Base-by-base conservation (phyloP, 78 protist species). In the Parvularia atlantis region DNA sequence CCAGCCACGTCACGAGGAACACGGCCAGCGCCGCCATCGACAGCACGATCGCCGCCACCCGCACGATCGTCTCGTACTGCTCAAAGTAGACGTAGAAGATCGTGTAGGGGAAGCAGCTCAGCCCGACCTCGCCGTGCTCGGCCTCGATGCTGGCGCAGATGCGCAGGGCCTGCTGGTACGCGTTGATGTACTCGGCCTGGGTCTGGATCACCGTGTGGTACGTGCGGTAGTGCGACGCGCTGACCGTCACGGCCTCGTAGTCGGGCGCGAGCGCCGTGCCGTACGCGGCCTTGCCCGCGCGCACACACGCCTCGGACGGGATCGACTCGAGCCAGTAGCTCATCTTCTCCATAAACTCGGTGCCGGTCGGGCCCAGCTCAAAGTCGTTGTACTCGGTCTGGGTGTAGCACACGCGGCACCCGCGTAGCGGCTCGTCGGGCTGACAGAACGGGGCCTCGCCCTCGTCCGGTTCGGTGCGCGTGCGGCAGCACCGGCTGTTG, bases 21-120 rank as follows among this genome's bases (percentile, higher is more conserved):
- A 84, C 85, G 66, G 86, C 89, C 31, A 56, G 83, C 35, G 66
- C 28, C 26, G 89, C 89, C 35, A 82, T 33, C 3, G 46, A 40
- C 16, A 77, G 54, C 35, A 36, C 69, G 40, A 44, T 48, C 10
- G 64, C 30, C 22, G 85, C 84, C 20, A 83, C 70, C 33, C 20
- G 36, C 28, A 24, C 46, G 35, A 84, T 82, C 26, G 28, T 16
- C 20, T 83, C 77, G 33, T 84, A 84, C 46, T 82, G 86, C 53
- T 80, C 89, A 66, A 84, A 84, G 80, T 61, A 84, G 31, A 84
- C 65, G 46, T 84, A 82, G 41, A 77, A 82, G 1, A 83, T 52
- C 31, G 80, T 63, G 75, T 84, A 84, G 10, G 71, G 76, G n/a
- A 73, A 75, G 46, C 19, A 4, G 46, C 19, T 41, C 14, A 73